Evolutionary conservation across 345 rosid species (phyloP), one percentile per base, ranked within the genome.

Genomic region (Hibiscus trionum): DNA sequence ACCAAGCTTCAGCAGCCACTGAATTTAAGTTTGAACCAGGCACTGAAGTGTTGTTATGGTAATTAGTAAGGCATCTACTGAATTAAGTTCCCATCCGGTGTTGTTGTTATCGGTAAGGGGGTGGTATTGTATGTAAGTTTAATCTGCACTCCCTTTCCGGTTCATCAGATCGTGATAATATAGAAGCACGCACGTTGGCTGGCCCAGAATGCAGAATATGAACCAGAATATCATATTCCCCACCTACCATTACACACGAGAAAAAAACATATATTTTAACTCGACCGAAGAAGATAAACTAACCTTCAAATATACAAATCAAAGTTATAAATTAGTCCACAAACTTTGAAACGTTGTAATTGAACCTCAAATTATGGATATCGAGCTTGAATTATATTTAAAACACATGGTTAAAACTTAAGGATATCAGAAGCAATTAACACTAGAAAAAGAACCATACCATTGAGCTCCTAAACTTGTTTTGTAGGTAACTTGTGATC

Each of bases 171-270:
- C 99, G 11, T 96, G 99, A 73, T 96, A 96, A 72, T 93, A 96
- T 37, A 96, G 82, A 72, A 96, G 98, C 55, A 88, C 82, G 66
- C 94, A 89, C 98, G 91, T 96, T 0, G 99, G 99, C 77, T 96
- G 99, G 42, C 99, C 99, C 59, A 96, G 82, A 49, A 96, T 96
- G 91, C 97, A 84, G 84, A 96, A 96, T 42, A 81, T 64, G 80
- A 86, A 87, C 99, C 99, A 96, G 87, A 96, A 96, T 63, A 91
- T 78, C 95, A 96, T 91, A 71, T 93, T 96, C 5, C 99, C 99
- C 77, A 88, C 98, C 99, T 95, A 17, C 84, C 27, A 58, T 75
- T 47, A 17, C 58, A 24, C 14, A 47, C 16, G 3, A 47, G 1
- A 47, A 47, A 47, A 44, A 10, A 12, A 52, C 21, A 52, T 1